A percentile compares a stretch with the other conserved stretches of the same genome.
phyloP scores from a whole-genome alignment of 768 basidiomycete genomes.

The Mrakia hoshinonis region DNA sequence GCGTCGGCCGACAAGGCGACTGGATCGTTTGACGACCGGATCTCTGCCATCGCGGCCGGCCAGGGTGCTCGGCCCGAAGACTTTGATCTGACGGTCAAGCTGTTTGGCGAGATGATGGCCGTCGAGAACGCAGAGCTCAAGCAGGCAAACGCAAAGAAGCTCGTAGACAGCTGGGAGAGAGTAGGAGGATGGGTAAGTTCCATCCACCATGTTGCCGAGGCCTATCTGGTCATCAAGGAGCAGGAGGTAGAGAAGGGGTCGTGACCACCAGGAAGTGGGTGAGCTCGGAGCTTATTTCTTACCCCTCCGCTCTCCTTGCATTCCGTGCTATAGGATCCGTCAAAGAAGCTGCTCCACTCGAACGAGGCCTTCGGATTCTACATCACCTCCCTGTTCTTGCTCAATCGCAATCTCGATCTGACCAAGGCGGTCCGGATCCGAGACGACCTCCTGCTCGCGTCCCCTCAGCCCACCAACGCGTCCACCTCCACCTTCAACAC shows the following conservation, averaged over 20 bases:
- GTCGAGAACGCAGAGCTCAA: conserved; percentile 3
- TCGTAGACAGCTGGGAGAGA: conserved; percentile 28
- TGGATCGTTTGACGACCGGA: conserved; percentile 2
- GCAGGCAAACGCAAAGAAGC: conserved; percentile 2
- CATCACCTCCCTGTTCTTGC: conserved; percentile 11
- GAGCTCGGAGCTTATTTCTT: not conserved
- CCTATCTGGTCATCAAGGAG: not conserved
- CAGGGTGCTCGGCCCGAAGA: not conserved
- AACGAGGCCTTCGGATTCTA: conserved; percentile 8
- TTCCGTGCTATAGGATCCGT: conserved; percentile 11
- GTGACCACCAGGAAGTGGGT: not conserved
- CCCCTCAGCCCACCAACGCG: not conserved
- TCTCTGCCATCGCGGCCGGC: not conserved
- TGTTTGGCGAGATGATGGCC: conserved; percentile 12
- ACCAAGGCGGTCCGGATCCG: conserved; percentile 22
- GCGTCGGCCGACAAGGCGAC: not conserved
- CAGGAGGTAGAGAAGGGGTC: not conserved
- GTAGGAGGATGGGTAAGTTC: conserved; percentile 25
- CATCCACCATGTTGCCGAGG: not conserved
- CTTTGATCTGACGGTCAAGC: not conserved
- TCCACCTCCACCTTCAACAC: conserved; percentile 1
- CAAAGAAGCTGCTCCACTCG: conserved; percentile 18
- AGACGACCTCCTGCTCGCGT: conserved; percentile 21
- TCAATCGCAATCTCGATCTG: not conserved
- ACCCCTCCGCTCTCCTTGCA: not conserved